Base-by-base conservation (phyloP, 306 rosid species). In the Lithocarpus polystachyus region DNA sequence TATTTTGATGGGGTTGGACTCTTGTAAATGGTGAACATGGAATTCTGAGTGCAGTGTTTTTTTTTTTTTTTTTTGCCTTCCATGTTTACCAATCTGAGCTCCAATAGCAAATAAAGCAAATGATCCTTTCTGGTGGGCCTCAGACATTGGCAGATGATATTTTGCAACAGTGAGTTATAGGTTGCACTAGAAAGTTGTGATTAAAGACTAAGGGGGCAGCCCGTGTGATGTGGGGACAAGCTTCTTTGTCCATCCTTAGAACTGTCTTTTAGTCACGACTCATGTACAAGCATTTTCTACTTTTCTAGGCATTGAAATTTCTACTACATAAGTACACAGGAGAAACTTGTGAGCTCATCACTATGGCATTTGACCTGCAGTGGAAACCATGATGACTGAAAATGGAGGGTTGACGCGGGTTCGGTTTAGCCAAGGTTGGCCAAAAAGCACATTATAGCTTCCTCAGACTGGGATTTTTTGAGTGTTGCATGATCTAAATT, bases 161-260 rank as follows among this genome's bases (percentile, higher is more conserved):
- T 68, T 73, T 59, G 78, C 73, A 64, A 55, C 48, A 48, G 24
- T 40, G 68, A 40, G 28, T 67, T 23, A n/a, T 64, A 31, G 75
- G 64, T 43, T 69, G 71, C 56, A 48, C 81, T 28, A 64, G 71
- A n/a, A 61, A 74, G 53, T 80, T 67, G 43, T 71, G 73, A 5
- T 68, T 45, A 13, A 43, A 71, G 19, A 5, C 18, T 17, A 9
- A 17, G 43, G 23, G 67, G 70, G 17, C 45, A 64, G 45, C 70
- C 31, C 13, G 17, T 60, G 31, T 15, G 67, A 24, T 35, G 53
- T 29, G 73, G 57, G 73, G 37, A 55, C 14, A 23, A 35, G 65
- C 29, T 13, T 59, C 14, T n/a, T 78, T 33, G 55, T 51, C 53
- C 54, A 48, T 24, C 17, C 53, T 48, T 11, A 48, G 53, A 48